Percentiles rank a stretch among this genome's conserved stretches.
phyloP scores from a whole-genome alignment of 2,329 filamentous ascomycete genomes.

The Sarocladium kiliense region DNA sequence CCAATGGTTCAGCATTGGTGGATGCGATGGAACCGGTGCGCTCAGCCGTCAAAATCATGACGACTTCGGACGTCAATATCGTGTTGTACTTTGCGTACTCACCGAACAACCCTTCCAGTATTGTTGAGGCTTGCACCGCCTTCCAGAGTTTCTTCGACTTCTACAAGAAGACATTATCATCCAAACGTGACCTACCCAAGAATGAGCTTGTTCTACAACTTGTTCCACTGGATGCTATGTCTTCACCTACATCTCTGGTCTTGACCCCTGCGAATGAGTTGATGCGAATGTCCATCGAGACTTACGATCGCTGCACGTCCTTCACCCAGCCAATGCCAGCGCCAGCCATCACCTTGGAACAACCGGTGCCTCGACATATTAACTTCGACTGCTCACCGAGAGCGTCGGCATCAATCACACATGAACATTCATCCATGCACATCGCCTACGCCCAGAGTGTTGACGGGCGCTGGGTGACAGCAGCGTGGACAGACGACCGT shows the following conservation, averaged over 20 bases:
- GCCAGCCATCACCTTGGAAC: slow-evolving; percentile 68
- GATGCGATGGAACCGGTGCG: slow-evolving; percentile 45
- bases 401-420: slow-evolving; percentile 67
- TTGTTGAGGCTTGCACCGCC: slow-evolving; percentile 66
- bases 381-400: slow-evolving; percentile 67
- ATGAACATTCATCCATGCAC: slow-evolving; percentile 77
- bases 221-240: slow-evolving; percentile 62
- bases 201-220: slow-evolving; percentile 76
- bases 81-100: slow-evolving; percentile 75
- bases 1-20: slow-evolving; percentile 38
- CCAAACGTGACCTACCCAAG: slow-evolving; percentile 35
- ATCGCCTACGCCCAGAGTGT: slow-evolving; percentile 72
- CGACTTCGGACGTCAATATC: slow-evolving; percentile 51
- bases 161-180: slow-evolving; percentile 39
- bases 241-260: slow-evolving; percentile 56
- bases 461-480: slow-evolving; percentile 73
- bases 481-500: slow-evolving; percentile 74
- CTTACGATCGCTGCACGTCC: slow-evolving; percentile 69
- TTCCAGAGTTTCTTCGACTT: slow-evolving; percentile 68
- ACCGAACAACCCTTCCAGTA: slow-evolving; percentile 52
- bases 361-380: slow-evolving; percentile 62
- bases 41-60: slow-evolving; percentile 37
- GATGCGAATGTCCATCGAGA: slow-evolving; percentile 62
- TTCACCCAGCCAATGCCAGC: slow-evolving; percentile 54
- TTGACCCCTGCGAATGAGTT: slow-evolving; percentile 58